Conservation (phyloP, 164 flowering plant species). For the Piper betle region DNA sequence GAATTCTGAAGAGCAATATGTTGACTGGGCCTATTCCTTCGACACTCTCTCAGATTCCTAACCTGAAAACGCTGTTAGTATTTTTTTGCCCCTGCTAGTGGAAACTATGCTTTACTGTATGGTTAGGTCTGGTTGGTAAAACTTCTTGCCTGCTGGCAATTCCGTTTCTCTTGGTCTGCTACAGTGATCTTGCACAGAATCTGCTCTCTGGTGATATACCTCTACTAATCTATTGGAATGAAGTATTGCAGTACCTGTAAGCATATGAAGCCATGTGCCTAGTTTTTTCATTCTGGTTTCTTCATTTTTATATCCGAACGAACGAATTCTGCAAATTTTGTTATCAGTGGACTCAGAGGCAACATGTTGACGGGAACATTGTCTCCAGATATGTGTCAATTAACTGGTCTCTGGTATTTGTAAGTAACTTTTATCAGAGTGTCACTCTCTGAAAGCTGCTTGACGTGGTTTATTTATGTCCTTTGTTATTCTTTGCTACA, state of each 20-base stretch:
- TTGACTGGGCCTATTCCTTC: conserved; percentile 91
- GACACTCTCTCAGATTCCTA: conserved; percentile 77
- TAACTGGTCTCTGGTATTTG: conserved; percentile 95
- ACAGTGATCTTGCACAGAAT: conserved; percentile 84
- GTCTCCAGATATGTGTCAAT: conserved; percentile 89
- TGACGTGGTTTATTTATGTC: background rate
- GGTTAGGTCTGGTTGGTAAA: background rate
- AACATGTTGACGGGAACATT: conserved; percentile 64
- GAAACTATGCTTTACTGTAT: background rate
- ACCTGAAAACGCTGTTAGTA: conserved; percentile 67
- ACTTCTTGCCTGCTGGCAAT: background rate
- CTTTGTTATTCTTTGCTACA: conserved; percentile 11
- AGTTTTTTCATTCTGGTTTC: background rate
- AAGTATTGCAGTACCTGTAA: conserved; percentile 87
- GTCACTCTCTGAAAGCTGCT: background rate
- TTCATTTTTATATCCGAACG: background rate
- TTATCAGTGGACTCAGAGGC: conserved; percentile 62
- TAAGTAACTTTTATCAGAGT: conserved; percentile 26
- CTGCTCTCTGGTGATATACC: conserved; percentile 82
- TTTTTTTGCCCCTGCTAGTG: background rate
- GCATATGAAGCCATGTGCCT: conserved; percentile 9
- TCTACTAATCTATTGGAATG: conserved; percentile 83
- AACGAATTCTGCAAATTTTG: background rate
- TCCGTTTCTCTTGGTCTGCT: background rate
- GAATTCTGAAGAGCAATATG: conserved; percentile 70